Base-by-base conservation (phyloP, 1,139 yeast genomes). In the Arxiozyma slooffiae region DNA sequence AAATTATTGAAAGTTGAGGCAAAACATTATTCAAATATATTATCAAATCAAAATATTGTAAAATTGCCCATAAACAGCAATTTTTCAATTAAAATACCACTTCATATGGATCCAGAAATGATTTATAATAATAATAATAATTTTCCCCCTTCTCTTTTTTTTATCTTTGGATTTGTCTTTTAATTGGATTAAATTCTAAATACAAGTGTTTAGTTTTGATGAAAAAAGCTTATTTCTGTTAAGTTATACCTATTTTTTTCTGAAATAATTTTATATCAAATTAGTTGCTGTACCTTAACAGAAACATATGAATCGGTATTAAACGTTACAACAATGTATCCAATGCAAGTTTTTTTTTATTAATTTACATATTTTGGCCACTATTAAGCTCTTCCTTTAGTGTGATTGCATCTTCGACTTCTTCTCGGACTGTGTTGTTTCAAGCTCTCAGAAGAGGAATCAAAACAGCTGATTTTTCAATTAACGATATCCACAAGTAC, bases 351-450 rank as follows among this genome's bases (percentile, higher is more conserved):
- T 0, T 83, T 90, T 57, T 69, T 92, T 26, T n/a, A n/a, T n/a
- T n/a, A n/a, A 72, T 90, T 7, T 88, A 86, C 66, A 83, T 97
- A 1, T 81, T 83, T 66, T 90, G 97, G 97, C 97, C 97, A 0
- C 96, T 97, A 2, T 75, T 89, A 47, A 86, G 97, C 0, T 88
- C 97, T 0, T 87, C 96, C 0, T 74, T 92, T 44, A 85, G 94
- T 66, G 96, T 97, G 0, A 97, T 90, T 62, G 84, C 96, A 4
- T 85, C 96, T 3, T 90, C 96, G 94, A 87, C 85, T 61, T 86
- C 97, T 1, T 83, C 88, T 21, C 97, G 97, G 0, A 82, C 87
- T 44, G 97, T 97, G 2, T 74, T 88, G 61, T 86, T 86, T 64
- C 95, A 86, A 64, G 97, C 97, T 0, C 84, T 89, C 38, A 72